Conservation (phyloP, 140 eudicot species). For the Cichorium intybus region DNA sequence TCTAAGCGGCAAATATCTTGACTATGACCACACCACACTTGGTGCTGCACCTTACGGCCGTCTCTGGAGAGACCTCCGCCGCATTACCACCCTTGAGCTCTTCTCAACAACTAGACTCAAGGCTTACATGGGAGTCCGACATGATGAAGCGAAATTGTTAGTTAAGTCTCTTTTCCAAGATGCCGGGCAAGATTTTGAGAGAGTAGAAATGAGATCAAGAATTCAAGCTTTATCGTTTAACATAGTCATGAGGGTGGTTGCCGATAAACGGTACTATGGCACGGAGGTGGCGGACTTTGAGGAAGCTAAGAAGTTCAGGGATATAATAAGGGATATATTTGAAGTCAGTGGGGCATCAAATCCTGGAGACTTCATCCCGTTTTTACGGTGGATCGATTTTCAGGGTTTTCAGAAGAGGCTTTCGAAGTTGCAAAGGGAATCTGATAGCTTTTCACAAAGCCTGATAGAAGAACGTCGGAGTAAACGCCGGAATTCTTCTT, state of each 20-base stretch:
- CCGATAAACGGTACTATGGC: slow-evolving; percentile 43
- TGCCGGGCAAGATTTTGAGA: not conserved
- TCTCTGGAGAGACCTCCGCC: slow-evolving; percentile 32
- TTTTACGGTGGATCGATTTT: slow-evolving; percentile 39
- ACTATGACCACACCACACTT: slow-evolving; percentile 20
- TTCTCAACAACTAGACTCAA: slow-evolving; percentile 28
- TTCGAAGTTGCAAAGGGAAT: slow-evolving; percentile 16
- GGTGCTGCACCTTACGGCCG: slow-evolving; percentile 27
- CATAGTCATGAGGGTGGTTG: slow-evolving; percentile 33
- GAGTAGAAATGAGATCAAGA: slow-evolving; percentile 38
- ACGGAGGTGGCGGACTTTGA: slow-evolving; percentile 23
- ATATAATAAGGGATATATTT: slow-evolving; percentile 26
- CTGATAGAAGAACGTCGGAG: slow-evolving; percentile 35
- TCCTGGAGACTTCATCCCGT: slow-evolving; percentile 39
- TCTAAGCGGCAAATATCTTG: slow-evolving; percentile 1
- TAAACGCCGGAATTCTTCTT: not conserved
- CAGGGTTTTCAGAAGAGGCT: slow-evolving; percentile 32
- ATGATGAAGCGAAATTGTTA: slow-evolving; percentile 23
- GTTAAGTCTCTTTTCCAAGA: slow-evolving; percentile 8
- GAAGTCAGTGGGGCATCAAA: slow-evolving; percentile 32
- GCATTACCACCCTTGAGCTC: slow-evolving; percentile 27
- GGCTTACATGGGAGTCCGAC: slow-evolving; percentile 15
- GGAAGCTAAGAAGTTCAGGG: slow-evolving; percentile 29
- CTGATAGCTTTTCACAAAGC: slow-evolving; percentile 32
- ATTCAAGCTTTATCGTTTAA: slow-evolving; percentile 36